These are phyloP conservation scores for Drechslerella dactyloides DNA, from an alignment of 2,329 filamentous ascomycete species.

Conservation along the genomic window DNA sequence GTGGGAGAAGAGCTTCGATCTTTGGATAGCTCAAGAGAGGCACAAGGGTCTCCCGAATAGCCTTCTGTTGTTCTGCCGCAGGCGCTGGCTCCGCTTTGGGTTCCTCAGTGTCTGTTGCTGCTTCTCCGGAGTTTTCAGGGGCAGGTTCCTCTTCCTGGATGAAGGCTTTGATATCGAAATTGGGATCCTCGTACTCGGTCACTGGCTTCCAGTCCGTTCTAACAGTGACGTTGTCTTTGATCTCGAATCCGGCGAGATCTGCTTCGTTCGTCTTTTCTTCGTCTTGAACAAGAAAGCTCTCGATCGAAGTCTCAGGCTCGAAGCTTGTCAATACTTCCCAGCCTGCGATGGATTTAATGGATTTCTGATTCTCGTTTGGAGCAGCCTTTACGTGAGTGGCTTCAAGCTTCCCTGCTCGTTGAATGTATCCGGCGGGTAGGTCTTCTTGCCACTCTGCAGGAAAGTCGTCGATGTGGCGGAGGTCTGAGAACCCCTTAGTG, in stretches of 20 bases:
- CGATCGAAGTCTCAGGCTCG: conserved; percentile 42
- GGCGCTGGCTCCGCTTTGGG: conserved; percentile 18
- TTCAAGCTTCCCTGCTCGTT: conserved; percentile 45
- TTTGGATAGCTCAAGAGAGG: conserved; percentile 43
- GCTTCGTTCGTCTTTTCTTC: conserved; percentile 16
- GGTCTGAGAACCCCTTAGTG: conserved; percentile 35
- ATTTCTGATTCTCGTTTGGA: conserved; percentile 34
- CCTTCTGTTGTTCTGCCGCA: conserved; percentile 15
- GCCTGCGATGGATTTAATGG: conserved; percentile 29
- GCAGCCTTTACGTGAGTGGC: conserved; percentile 34
- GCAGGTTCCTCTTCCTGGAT: conserved; percentile 16
- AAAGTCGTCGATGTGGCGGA: conserved; percentile 49
- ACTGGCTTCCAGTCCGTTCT: conserved; percentile 37
- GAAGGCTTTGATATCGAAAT: conserved; percentile 29
- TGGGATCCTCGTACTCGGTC: conserved; percentile 27
- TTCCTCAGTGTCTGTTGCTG: conserved; percentile 13
- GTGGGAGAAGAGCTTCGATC: conserved; percentile 44
- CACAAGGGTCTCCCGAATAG: conserved; percentile 19
- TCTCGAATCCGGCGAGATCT: conserved; percentile 26
- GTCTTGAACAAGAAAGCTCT: conserved; percentile 33
- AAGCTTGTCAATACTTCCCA: conserved; percentile 49
- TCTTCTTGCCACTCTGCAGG: conserved; percentile 47
- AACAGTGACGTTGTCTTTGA: conserved; percentile 41
- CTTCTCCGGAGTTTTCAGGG: conserved; percentile 2
- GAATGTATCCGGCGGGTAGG: conserved; percentile 41